Evolutionary conservation across 2,329 filamentous ascomycete genomes (phyloP).

Genomic region (Trichoderma semiorbis): DNA sequence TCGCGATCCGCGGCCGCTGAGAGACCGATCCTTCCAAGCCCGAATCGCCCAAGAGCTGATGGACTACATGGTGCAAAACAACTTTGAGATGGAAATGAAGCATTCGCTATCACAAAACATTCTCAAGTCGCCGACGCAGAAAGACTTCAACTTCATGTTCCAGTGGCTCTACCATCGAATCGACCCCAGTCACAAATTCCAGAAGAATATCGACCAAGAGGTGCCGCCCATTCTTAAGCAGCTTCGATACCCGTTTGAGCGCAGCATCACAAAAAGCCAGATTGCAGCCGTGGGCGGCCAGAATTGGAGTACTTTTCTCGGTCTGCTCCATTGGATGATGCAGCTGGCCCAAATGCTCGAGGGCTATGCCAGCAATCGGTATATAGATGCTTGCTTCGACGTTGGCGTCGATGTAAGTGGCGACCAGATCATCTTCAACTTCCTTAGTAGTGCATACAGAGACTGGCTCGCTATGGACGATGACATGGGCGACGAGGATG

Average conservation of each 20-base stretch:
- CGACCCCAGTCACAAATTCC: slow-evolving; percentile 88
- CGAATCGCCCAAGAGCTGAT: slow-evolving; percentile 84
- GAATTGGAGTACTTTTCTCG: slow-evolving; percentile 94
- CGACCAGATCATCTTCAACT: slow-evolving; percentile 92
- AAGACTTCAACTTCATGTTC: slow-evolving; percentile 97
- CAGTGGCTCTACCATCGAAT: slow-evolving; percentile 97
- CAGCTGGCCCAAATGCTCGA: slow-evolving; percentile 93
- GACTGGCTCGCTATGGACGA: slow-evolving; percentile 94
- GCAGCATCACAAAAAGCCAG: slow-evolving; percentile 93
- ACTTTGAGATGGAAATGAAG: slow-evolving; percentile 98
- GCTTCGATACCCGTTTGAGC: slow-evolving; percentile 89
- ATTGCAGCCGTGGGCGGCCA: slow-evolving; percentile 92
- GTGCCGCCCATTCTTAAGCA: slow-evolving; percentile 91
- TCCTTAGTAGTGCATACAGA: slow-evolving; percentile 82
- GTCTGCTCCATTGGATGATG: slow-evolving; percentile 98
- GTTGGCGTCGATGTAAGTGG: slow-evolving; percentile 82
- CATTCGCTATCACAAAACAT: slow-evolving; percentile 87
- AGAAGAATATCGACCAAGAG: slow-evolving; percentile 93
- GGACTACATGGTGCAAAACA: slow-evolving; percentile 88
- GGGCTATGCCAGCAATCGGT: slow-evolving; percentile 70
- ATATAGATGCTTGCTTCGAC: slow-evolving; percentile 87
- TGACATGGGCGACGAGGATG: slow-evolving; percentile 81
- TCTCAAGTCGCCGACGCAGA: slow-evolving; percentile 91
- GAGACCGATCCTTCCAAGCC: slow-evolving; percentile 74
- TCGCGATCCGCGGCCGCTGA: slow-evolving; percentile 80